phyloP scores from a whole-genome alignment of 2,329 filamentous ascomycete genomes.

The Phoma sp. region DNA sequence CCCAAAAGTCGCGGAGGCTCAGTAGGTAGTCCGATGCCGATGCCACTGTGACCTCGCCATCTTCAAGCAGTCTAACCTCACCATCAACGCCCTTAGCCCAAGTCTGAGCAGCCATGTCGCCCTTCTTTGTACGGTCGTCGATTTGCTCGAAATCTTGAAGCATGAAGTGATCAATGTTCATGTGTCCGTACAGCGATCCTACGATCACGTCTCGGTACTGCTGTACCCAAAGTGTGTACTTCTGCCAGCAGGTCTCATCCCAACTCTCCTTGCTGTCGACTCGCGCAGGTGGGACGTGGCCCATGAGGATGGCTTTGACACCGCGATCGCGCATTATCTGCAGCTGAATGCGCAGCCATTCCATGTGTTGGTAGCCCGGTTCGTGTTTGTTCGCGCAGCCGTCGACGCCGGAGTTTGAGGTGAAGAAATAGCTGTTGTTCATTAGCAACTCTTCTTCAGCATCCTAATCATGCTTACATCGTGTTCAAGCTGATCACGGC shows the following conservation, averaged over 20 bases:
- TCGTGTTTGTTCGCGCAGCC: conserved; percentile 81
- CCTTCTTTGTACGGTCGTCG: conserved; percentile 62
- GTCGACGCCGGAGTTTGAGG: conserved; percentile 90
- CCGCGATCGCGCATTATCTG: conserved; percentile 80
- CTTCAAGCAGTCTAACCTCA: conserved; percentile 40
- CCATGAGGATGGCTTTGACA: conserved; percentile 94
- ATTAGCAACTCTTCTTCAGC: background rate
- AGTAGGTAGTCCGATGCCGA: conserved; percentile 82
- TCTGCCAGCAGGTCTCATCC: conserved; percentile 99
- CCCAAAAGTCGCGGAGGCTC: conserved; percentile 80
- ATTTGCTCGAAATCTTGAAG: conserved; percentile 85
- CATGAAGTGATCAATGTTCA: conserved; percentile 99
- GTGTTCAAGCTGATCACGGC: conserved; percentile 96
- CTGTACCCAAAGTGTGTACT: conserved; percentile 88
- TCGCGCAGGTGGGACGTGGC: conserved; percentile 90
- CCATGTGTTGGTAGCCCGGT: conserved; percentile 92
- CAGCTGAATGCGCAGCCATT: conserved; percentile 92
- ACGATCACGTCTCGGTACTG: conserved; percentile 92
- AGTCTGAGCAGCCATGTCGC: conserved; percentile 47
- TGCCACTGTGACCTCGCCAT: conserved; percentile 64
- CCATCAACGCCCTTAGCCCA: conserved; percentile 52
- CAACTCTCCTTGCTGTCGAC: conserved; percentile 85
- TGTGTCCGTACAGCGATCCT: conserved; percentile 84
- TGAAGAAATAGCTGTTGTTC: conserved; percentile 77
- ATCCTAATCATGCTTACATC: conserved; percentile 56